These are phyloP conservation scores for Cystobasidium ongulense DNA, from an alignment of 768 basidiomycete species.

Conservation along the genomic window DNA sequence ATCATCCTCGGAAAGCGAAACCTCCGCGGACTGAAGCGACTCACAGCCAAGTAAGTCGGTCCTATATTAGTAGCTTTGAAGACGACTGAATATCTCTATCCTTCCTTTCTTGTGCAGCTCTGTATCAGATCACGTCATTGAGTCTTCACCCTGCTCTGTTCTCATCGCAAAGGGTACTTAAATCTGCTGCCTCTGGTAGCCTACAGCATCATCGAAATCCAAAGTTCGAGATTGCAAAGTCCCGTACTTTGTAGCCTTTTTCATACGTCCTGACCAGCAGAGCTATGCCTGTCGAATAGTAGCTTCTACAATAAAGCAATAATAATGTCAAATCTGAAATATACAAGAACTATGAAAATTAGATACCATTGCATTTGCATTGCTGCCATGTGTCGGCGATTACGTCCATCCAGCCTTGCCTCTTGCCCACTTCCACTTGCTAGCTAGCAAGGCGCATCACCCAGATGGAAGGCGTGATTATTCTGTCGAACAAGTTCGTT, in stretches of 20 bases:
- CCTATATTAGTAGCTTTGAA: too few relatives aligned
- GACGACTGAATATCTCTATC: not conserved
- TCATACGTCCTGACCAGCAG: too few relatives aligned
- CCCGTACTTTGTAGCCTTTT: too few relatives aligned
- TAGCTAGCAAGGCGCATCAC: not conserved
- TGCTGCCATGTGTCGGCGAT: too few relatives aligned
- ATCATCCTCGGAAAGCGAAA: conserved; percentile 17
- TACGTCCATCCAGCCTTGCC: not conserved
- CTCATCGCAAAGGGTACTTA: not conserved
- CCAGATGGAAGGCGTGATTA: conserved; percentile 19
- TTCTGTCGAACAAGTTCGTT: conserved; percentile 10
- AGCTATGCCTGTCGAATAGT: too few relatives aligned
- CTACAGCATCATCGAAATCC: not conserved
- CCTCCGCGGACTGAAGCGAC: not conserved
- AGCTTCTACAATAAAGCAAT: too few relatives aligned
- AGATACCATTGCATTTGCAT: too few relatives aligned
- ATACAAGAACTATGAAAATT: too few relatives aligned
- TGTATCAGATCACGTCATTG: conserved; percentile 8
- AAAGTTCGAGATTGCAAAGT: too few relatives aligned
- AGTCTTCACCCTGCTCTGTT: not conserved
- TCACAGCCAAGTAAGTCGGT: conserved; percentile 1
- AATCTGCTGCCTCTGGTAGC: not conserved
- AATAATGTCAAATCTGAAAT: too few relatives aligned
- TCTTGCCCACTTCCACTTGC: not conserved
- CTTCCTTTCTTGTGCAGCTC: not conserved